A percentile compares a stretch with the other conserved stretches of the same genome.
Evolutionary conservation across 768 basidiomycete species (phyloP).

Genomic region (Tricholoma flavovirens): DNA sequence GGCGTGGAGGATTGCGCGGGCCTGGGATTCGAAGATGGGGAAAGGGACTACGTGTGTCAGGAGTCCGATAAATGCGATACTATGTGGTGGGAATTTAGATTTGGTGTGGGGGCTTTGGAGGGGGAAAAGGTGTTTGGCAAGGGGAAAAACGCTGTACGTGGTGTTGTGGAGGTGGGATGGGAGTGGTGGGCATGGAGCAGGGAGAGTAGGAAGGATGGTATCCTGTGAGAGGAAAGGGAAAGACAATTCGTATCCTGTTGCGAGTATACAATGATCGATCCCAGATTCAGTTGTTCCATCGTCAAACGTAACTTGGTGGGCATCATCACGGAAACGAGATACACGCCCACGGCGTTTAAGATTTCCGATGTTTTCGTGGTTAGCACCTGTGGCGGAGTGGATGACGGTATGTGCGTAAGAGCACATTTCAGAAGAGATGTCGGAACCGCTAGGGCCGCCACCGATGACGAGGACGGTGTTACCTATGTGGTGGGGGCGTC

Average conservation of each 20-base stretch:
- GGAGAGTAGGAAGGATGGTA: conserved; percentile 28
- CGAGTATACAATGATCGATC: conserved; percentile 63
- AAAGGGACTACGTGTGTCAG: conserved; percentile 59
- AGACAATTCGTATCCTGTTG: conserved; percentile 66
- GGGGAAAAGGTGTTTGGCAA: conserved; percentile 67
- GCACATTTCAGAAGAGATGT: conserved; percentile 59
- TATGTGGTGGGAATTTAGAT: conserved; percentile 35
- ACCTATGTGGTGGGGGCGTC: conserved; percentile 42
- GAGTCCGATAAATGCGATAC: conserved; percentile 65
- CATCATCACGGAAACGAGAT: conserved; percentile 28
- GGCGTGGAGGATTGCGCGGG: conserved; percentile 50
- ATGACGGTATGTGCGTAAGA: conserved; percentile 40
- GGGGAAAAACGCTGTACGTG: conserved; percentile 61
- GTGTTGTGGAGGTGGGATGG: conserved; percentile 57
- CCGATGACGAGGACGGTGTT: conserved; percentile 43
- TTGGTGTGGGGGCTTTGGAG: conserved; percentile 25
- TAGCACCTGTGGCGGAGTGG: conserved; percentile 43
- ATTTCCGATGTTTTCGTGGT: conserved; percentile 24
- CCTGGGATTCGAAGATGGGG: conserved; percentile 76
- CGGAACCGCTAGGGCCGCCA: conserved; percentile 61
- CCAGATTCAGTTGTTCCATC: conserved; percentile 50
- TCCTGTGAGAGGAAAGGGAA: conserved; percentile 54
- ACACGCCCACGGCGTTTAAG: conserved; percentile 39
- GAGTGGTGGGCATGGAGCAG: conserved; percentile 43
- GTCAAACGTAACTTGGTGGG: conserved; percentile 44